Base-by-base conservation (phyloP, 176 grass and related monocot genomes). In the Neostapfia colusana region DNA sequence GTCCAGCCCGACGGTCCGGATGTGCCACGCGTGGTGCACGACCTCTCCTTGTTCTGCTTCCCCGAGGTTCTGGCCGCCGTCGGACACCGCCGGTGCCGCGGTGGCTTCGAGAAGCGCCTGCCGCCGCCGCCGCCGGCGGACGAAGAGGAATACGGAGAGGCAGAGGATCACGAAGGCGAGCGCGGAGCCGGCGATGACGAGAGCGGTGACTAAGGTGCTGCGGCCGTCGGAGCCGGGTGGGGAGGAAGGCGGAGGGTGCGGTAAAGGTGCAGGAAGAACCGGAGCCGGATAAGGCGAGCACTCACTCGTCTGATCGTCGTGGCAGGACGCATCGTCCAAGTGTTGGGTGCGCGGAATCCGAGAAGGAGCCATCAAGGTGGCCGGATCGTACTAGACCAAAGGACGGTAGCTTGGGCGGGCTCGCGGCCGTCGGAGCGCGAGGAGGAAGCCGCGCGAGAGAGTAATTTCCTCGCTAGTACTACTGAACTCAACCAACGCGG, bases 1-100 rank as follows among this genome's bases (percentile, higher is more conserved):
- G 67, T 99, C 91, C n/a, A 99, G 77, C 26, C 95, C 95, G 2
- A 87, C 80, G 1, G 95, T 99, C 46, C 87, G 70, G 63, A 99
- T 99, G 79, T 92, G 90, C 95, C 95, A 99, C 65, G 83, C 87
- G 17, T 90, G 91, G 85, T 99, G 95, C 43, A 83, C 43, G 9
- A 48, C 73, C 1, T 77, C 95, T 0, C 24, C 55, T 7, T 4
- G 15, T 20, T 51, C 4, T 6, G 1, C 48, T 6, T 38, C 62
- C 3, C 12, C 82, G 12, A n/a, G 18, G 26, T 3, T 25, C 6
- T 0, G 50, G 18, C 2, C 42, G 70, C 13, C 59, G 2, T 13
- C 7, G 8, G 77, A 15, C 0, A 2, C 21, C 23, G 37, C 77
- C 0, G 50, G 38, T 1, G 27, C 1, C 62, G 24, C 0, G 70